These are phyloP conservation scores for Jaapia argillacea DNA, from an alignment of 768 basidiomycete genomes.

Conservation along the genomic window DNA sequence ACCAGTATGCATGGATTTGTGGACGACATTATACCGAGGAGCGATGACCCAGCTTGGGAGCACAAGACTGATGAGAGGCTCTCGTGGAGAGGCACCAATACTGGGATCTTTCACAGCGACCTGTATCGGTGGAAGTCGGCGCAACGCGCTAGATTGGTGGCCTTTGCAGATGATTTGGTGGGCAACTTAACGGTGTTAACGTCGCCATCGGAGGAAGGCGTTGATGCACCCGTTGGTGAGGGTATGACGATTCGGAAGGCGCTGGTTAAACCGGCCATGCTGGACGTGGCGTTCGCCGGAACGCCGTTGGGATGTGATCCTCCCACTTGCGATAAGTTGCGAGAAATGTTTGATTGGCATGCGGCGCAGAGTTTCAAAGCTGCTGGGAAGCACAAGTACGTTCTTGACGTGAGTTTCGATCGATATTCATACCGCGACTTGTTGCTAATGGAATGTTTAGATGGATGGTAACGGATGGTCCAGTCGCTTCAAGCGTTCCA, in stretches of 20 bases:
- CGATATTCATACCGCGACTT: background rate
- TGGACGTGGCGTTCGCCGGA: background rate
- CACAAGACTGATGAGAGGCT: background rate
- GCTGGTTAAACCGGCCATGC: background rate
- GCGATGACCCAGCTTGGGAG: background rate
- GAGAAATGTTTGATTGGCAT: slow-evolving; percentile 1
- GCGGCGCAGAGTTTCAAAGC: slow-evolving; percentile 20
- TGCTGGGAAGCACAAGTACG: slow-evolving; percentile 23
- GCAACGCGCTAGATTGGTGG: background rate
- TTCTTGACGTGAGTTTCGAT: slow-evolving; percentile 11
- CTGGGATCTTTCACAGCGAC: background rate
- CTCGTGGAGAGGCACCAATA: background rate
- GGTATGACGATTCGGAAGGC: background rate
- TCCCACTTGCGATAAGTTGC: background rate
- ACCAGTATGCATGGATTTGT: background rate
- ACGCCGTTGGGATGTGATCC: background rate
- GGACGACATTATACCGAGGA: background rate
- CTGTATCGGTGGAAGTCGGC: background rate
- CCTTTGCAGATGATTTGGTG: background rate
- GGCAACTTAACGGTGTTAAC: background rate
- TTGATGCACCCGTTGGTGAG: too few species aligned
- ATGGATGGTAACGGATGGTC: slow-evolving; percentile 22
- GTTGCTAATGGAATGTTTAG: background rate
- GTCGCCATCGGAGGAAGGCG: background rate
- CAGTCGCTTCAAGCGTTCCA: slow-evolving; percentile 24